These are phyloP conservation scores for Nidularia sp. DNA, from an alignment of 768 basidiomycete genomes.

Conservation along the genomic window DNA sequence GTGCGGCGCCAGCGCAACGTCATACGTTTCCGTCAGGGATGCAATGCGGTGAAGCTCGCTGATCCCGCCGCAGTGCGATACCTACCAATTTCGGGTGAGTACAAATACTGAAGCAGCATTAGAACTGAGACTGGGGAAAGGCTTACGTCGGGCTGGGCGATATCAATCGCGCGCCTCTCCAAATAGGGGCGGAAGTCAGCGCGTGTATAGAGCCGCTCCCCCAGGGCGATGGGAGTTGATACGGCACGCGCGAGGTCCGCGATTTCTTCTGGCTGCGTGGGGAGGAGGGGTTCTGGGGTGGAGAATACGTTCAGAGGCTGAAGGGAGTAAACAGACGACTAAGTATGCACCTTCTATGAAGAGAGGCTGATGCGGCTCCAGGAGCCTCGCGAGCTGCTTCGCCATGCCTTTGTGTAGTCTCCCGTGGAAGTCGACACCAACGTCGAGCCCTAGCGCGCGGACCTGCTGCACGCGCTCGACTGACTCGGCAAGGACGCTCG, in stretches of 20 bases:
- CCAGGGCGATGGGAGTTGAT: slow-evolving; percentile 56
- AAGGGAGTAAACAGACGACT: not conserved
- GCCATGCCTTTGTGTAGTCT: slow-evolving; percentile 67
- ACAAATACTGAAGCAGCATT: not conserved
- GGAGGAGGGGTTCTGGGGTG: slow-evolving; percentile 50
- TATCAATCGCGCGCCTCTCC: slow-evolving; percentile 60
- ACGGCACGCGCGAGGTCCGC: slow-evolving; percentile 51
- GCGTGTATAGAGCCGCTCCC: slow-evolving; percentile 61
- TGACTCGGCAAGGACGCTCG: slow-evolving; percentile 42
- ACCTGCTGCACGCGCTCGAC: slow-evolving; percentile 51
- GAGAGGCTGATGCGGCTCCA: slow-evolving; percentile 56
- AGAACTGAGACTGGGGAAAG: not conserved
- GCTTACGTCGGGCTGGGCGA: slow-evolving; percentile 64
- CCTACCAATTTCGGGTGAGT: slow-evolving; percentile 21
- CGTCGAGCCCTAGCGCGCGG: slow-evolving; percentile 53
- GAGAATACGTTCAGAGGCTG: not conserved
- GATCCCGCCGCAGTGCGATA: slow-evolving; percentile 60
- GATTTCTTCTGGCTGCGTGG: slow-evolving; percentile 58
- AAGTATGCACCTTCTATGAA: slow-evolving; percentile 54
- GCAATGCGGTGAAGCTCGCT: slow-evolving; percentile 56
- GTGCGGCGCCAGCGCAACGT: slow-evolving; percentile 69
- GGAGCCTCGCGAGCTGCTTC: slow-evolving; percentile 57
- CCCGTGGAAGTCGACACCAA: slow-evolving; percentile 70
- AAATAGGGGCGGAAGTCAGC: slow-evolving; percentile 64
- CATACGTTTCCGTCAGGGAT: slow-evolving; percentile 60